Percentiles rank a stretch among this genome's conserved stretches.
These are phyloP conservation scores for Lyophyllum decastes DNA, from an alignment of 768 basidiomycete species.

Conservation along the genomic window DNA sequence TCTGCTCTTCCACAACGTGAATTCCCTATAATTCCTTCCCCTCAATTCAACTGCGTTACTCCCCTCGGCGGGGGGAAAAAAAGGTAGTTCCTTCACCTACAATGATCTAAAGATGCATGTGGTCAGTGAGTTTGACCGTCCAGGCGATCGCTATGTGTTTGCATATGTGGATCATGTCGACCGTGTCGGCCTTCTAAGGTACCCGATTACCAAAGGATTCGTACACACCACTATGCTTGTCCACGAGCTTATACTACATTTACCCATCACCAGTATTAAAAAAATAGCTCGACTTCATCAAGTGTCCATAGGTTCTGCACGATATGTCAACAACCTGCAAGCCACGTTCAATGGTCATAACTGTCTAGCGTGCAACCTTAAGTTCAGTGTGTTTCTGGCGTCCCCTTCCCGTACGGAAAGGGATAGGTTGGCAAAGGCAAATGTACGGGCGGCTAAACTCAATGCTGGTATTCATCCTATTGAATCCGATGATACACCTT, in stretches of 20 bases:
- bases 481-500: not conserved
- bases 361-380: not conserved
- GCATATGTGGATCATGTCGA: not conserved
- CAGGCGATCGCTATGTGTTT: not conserved
- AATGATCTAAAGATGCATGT: not conserved
- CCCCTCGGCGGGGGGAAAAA: too few relatives aligned
- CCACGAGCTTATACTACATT: not conserved
- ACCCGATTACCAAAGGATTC: not conserved
- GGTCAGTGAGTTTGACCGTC: not conserved
- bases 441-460: too few relatives aligned
- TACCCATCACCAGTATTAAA: not conserved
- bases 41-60: too few relatives aligned
- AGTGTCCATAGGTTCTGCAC: not conserved
- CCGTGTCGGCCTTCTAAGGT: not conserved
- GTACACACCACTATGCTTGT: not conserved
- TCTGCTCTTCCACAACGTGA: not conserved
- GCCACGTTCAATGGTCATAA: not conserved
- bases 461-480: not conserved
- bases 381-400: not conserved
- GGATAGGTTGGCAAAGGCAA: not conserved
- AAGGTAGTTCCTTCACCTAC: not conserved
- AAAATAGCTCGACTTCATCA: not conserved
- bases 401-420: not conserved
- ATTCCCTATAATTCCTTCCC: not conserved
- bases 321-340: not conserved